Base-by-base conservation (phyloP, 768 basidiomycete species). In the Goffeauzyma gilvescens region DNA sequence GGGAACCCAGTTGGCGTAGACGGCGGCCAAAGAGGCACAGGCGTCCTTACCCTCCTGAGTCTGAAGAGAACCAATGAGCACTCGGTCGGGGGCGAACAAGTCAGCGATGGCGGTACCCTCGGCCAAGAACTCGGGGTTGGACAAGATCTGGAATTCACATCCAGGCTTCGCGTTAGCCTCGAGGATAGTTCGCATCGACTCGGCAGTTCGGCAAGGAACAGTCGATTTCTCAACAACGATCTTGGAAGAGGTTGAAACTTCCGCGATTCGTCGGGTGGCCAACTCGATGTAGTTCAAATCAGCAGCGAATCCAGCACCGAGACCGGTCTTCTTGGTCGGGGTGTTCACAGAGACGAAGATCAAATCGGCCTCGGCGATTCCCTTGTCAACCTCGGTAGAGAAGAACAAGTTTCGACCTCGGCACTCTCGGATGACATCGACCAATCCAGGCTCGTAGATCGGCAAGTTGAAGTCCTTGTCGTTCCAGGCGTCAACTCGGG, bases 171-270 rank as follows among this genome's bases (percentile, higher is more conserved):
- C 90, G 72, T 98, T 98, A 53, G 90, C 87, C 66, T 96, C 89
- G 42, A 98, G 78, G 66, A 98, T 95, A 41, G 84, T 93, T 56
- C 90, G 84, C 93, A 98, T 98, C 15, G 89, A 90, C 67, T 93
- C 84, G 47, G 93, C 93, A 6, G 93, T 98, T 51, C 93, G 79
- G 69, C 87, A 95, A 28, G 93, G 93, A 7, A 98, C 93, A 4
- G 93, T 98, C 13, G 90, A 96, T 66, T 98, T 98, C 62, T 98
- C 93, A 48, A 98, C 89, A 41, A 98, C 93, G 55, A 98, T 96
- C 71, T 98, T 98, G 63, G 76, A 80, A 1, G 81, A 76, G 18
- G 70, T 79, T 35, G 93, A 84, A 44, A 95, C 80, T 32, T 74
- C 75, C 32, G 93, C 93, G 52, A 98, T 96, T 54, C 81, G 81